Evolutionary conservation across 2,329 filamentous ascomycete species (phyloP).

Genomic region (Microdochium paspali): DNA sequence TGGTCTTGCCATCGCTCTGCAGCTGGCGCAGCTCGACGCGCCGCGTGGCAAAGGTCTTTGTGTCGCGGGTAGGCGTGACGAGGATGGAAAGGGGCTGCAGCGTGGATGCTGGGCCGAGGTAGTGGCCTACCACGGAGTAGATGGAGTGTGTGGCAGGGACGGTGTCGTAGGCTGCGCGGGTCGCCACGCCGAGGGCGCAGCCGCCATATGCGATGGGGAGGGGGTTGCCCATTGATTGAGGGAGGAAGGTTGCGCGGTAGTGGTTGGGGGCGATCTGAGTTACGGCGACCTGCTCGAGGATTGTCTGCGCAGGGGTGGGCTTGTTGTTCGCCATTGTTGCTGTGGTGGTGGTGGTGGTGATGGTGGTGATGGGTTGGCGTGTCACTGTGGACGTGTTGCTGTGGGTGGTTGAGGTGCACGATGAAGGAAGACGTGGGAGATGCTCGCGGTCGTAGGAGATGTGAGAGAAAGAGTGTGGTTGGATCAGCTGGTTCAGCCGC

Average conservation of each 20-base stretch:
- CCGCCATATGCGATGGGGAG: slow-evolving; percentile 8
- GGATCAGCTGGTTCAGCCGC: too few species aligned
- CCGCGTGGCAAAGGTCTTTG: slow-evolving; percentile 36
- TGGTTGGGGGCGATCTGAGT: slow-evolving; percentile 4
- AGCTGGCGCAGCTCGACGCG: slow-evolving; percentile 33
- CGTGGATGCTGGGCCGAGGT: slow-evolving; percentile 31
- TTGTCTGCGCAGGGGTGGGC: neutral
- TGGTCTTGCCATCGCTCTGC: slow-evolving; percentile 19
- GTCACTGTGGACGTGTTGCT: neutral
- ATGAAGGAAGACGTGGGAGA: too few species aligned
- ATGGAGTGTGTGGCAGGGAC: slow-evolving; percentile 26
- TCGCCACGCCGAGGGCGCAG: slow-evolving; percentile 24
- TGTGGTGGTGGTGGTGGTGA: neutral
- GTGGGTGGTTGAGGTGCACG: neutral
- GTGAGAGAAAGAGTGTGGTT: too few species aligned
- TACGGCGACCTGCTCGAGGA: slow-evolving; percentile 5
- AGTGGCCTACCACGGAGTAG: slow-evolving; percentile 36
- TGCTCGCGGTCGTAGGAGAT: too few species aligned
- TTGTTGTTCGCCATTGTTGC: neutral
- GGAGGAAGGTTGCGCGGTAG: slow-evolving; percentile 2
- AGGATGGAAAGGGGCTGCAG: slow-evolving; percentile 25
- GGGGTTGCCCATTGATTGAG: slow-evolving; percentile 6
- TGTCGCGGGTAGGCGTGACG: slow-evolving; percentile 28
- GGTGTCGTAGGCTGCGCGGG: slow-evolving; percentile 28
- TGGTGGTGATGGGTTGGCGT: neutral